A percentile compares a stretch with the other conserved stretches of the same genome.
Evolutionary conservation across 805 yeast genomes (phyloP).

Genomic region (Wickerhamiella australiensis): DNA sequence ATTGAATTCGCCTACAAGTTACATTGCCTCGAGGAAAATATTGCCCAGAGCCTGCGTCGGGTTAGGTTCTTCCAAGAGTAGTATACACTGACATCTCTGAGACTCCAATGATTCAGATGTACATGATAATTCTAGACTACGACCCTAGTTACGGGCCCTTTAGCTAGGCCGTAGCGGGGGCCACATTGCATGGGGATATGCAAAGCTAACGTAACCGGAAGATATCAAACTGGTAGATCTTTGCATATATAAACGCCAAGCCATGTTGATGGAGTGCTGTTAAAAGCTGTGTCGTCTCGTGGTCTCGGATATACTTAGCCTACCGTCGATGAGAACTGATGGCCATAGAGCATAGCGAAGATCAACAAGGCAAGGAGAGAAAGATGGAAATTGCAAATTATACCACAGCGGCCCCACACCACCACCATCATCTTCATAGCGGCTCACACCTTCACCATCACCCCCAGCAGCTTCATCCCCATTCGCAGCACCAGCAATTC

Average conservation of each 20-base stretch:
- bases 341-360: conserved; percentile 6
- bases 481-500: neutral
- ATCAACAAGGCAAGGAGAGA: conserved; percentile 1
- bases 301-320: neutral
- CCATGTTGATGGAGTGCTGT: neutral
- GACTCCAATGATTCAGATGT: neutral
- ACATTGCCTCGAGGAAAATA: neutral
- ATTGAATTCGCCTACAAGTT: neutral
- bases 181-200: conserved; percentile 6
- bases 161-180: conserved; percentile 4
- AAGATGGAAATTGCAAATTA: conserved; percentile 1
- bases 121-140: neutral
- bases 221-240: conserved; percentile 3
- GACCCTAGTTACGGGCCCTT: conserved; percentile 2
- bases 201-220: conserved; percentile 8
- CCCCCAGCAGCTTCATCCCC: too few species aligned
- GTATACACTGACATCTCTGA: neutral
- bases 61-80: conserved; percentile 1
- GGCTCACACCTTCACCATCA: too few species aligned
- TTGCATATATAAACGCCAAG: conserved; percentile 7
- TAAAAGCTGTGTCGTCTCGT: conserved; percentile 1
- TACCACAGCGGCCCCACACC: neutral
- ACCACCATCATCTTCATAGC: neutral
- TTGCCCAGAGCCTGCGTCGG: neutral
- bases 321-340: conserved; percentile 5